phyloP scores from a whole-genome alignment of 805 yeast genomes.

The Wickerhamiella dianesei region DNA sequence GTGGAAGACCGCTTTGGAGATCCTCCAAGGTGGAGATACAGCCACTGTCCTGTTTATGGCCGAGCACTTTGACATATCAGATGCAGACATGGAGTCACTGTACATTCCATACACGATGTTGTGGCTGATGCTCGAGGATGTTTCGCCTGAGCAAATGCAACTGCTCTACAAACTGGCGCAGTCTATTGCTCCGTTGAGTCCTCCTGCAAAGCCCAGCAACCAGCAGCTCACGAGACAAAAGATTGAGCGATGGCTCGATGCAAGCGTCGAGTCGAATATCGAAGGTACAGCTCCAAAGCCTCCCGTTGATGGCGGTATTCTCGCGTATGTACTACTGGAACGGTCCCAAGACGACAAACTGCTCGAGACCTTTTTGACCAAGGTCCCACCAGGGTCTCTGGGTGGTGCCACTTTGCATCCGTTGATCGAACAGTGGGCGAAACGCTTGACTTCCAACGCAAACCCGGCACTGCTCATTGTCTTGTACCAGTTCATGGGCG shows the following conservation, averaged over 20 bases:
- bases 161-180: conserved; percentile 3
- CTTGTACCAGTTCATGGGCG: not conserved
- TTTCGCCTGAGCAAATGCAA: not conserved
- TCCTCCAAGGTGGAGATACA: conserved; percentile 29
- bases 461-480: not conserved
- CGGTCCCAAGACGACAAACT: conserved; percentile 17
- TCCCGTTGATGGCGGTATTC: not conserved
- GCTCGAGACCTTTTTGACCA: conserved; percentile 32
- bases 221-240: conserved; percentile 1
- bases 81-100: conserved; percentile 68
- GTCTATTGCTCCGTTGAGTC: not conserved
- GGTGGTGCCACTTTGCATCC: conserved; percentile 5
- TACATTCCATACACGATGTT: conserved; percentile 66
- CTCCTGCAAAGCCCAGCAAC: conserved; percentile 4
- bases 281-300: not conserved
- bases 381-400: conserved; percentile 42
- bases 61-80: conserved; percentile 56
- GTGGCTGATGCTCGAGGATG: conserved; percentile 7
- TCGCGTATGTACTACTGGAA: not conserved
- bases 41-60: conserved; percentile 47
- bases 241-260: not conserved
- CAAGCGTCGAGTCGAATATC: not conserved
- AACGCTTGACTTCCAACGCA: not conserved
- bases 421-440: not conserved
- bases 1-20: conserved; percentile 48